Percentiles rank a stretch among this genome's conserved stretches.
Conservation (phyloP, 2,329 filamentous ascomycete genomes). For the Neurospora crassa region DNA sequence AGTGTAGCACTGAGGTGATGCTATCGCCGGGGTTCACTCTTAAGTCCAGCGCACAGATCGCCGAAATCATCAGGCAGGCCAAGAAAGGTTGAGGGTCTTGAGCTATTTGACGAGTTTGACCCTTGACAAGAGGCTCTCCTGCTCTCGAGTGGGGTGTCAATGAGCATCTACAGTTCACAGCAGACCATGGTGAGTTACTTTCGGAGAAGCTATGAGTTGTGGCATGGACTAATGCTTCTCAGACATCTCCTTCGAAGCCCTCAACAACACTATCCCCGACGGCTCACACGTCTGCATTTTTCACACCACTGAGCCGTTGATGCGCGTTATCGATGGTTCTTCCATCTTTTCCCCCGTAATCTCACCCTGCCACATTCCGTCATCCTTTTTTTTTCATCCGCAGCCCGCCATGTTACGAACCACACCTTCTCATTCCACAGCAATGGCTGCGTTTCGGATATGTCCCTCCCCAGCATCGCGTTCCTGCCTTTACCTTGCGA, state of each 20-base stretch:
- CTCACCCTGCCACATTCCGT: not conserved
- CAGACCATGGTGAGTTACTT: not conserved
- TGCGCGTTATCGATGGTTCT: not conserved
- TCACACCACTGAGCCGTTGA: not conserved
- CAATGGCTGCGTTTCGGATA: not conserved
- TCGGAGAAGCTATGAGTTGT: not conserved
- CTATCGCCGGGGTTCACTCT: not conserved
- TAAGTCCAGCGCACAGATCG: not conserved
- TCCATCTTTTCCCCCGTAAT: not conserved
- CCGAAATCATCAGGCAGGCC: not conserved
- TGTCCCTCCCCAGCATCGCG: not conserved
- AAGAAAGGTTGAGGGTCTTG: not conserved
- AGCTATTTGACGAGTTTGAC: not conserved
- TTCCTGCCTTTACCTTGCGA: not conserved
- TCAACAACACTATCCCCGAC: not conserved
- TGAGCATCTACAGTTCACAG: not conserved
- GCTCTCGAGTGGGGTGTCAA: not conserved
- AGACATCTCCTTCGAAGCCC: slow-evolving; percentile 1
- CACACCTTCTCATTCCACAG: not conserved
- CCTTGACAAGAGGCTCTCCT: not conserved
- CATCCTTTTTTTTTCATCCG: not conserved
- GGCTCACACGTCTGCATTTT: not conserved
- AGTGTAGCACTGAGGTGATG: not conserved
- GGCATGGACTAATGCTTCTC: not conserved
- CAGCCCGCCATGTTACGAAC: not conserved